Percentiles rank a stretch among this genome's conserved stretches.
These are phyloP conservation scores for Pleoardoris graminearum DNA, from an alignment of 2,329 filamentous ascomycete species.

Conservation along the genomic window DNA sequence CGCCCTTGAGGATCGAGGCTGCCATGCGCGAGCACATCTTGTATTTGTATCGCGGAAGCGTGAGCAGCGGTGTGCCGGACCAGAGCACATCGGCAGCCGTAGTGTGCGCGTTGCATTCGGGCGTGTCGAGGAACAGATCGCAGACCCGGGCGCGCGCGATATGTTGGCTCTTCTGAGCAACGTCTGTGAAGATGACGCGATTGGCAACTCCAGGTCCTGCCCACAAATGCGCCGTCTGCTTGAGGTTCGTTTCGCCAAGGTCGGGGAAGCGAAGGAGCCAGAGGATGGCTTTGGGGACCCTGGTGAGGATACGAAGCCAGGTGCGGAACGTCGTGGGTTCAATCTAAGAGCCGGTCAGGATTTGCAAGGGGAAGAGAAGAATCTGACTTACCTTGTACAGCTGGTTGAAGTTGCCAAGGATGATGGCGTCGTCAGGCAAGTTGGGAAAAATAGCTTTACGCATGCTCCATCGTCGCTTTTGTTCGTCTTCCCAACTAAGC, in stretches of 20 bases:
- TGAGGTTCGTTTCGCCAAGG: constrained; percentile 82
- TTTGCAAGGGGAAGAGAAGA: background rate
- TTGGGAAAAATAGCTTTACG: constrained; percentile 87
- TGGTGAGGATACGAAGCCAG: constrained; percentile 88
- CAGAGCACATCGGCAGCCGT: constrained; percentile 95
- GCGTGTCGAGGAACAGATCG: constrained; percentile 94
- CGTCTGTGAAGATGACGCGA: constrained; percentile 92
- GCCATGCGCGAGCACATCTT: constrained; percentile 99
- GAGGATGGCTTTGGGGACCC: constrained; percentile 82
- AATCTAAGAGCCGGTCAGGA: constrained; percentile 64
- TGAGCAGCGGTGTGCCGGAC: constrained; percentile 92
- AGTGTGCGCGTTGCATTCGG: constrained; percentile 97
- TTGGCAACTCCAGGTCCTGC: constrained; percentile 81
- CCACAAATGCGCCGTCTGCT: constrained; percentile 79
- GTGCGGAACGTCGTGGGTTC: constrained; percentile 95
- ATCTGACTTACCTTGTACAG: constrained; percentile 79
- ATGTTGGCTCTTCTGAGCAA: constrained; percentile 91
- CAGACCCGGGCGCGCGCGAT: constrained; percentile 90
- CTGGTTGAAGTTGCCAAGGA: constrained; percentile 97
- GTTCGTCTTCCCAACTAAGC: constrained; percentile 82
- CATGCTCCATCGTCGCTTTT: constrained; percentile 83
- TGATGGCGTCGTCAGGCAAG: constrained; percentile 79
- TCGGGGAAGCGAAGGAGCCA: constrained; percentile 98
- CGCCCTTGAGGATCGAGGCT: constrained; percentile 88
- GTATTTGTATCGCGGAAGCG: constrained; percentile 86